A percentile compares a stretch with the other conserved stretches of the same genome.
Conservation (phyloP, 179 eudicot species). For the Dionaea muscipula region DNA sequence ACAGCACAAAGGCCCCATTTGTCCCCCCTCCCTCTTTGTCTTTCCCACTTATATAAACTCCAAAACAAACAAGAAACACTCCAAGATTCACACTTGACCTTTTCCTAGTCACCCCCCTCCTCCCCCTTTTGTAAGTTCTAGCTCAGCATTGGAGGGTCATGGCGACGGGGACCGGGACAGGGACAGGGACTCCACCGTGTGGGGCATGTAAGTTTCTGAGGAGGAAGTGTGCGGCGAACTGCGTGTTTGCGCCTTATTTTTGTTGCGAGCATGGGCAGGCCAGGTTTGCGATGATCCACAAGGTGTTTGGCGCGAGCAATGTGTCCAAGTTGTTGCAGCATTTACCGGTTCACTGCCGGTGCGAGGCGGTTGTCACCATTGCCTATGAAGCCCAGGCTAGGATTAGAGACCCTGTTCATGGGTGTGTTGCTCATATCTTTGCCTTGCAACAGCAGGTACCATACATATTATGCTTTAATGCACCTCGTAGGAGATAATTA, state of each 20-base stretch:
- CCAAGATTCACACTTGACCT: too few species aligned
- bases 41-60: too few species aligned
- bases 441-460: slow-evolving; percentile 94
- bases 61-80: too few species aligned
- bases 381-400: slow-evolving; percentile 94
- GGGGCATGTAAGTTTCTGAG: slow-evolving; percentile 94
- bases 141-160: background rate
- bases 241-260: slow-evolving; percentile 79
- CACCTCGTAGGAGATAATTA: too few species aligned
- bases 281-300: slow-evolving; percentile 78
- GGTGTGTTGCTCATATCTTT: slow-evolving; percentile 83
- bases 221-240: slow-evolving; percentile 64
- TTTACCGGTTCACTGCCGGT: slow-evolving; percentile 58
- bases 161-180: slow-evolving; percentile 37
- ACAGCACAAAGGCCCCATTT: too few species aligned
- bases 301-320: slow-evolving; percentile 94
- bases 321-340: slow-evolving; percentile 60
- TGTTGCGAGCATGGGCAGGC: slow-evolving; percentile 80
- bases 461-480: too few species aligned
- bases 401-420: slow-evolving; percentile 77
- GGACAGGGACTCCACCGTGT: slow-evolving; percentile 89
- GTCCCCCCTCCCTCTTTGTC: too few species aligned
- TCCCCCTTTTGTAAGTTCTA: too few species aligned
- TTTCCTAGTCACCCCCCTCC: too few species aligned
- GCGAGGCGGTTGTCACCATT: slow-evolving; percentile 89